Evolutionary conservation across 73 alveolate genomes (phyloP), one percentile per base, ranked within the genome.

Genomic region (Paramecium pentaurelia): DNA sequence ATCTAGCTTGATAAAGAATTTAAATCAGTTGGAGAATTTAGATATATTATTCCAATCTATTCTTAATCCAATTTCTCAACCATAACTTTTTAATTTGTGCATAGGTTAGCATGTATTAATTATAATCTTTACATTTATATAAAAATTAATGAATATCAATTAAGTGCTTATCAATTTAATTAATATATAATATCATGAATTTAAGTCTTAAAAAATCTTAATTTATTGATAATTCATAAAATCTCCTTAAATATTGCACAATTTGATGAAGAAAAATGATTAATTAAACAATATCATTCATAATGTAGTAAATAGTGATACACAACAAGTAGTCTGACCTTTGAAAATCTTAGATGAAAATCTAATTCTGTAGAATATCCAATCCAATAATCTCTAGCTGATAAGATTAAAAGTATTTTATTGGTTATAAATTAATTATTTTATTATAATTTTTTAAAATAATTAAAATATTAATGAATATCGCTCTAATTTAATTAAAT

Each of bases 11-110:
- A 86, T 6, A 86, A 77, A 14, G 86, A 54, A 32, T 86, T 86
- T 12, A 86, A 58, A 36, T 86, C 93, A n/a, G 45, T 32, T 36
- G 58, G 93, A 28, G 93, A 86, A 49, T 86, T 86, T 5, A 86
- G 58, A 58, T 86, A 86, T 5, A 86, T 27, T 11, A 86, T 51
- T 18, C 93, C 93, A 28, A 86, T 44, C 9, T 54, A 54, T n/a
- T 54, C 70, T 0, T n/a, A 4, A 16, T 54, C 70, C 20, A 54
- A 54, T 54, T 25, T 54, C 25, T 54, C 70, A 54, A 54, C 4
- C 70, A n/a, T 11, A 54, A 54, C 70, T 18, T 54, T 54, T 54
- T 54, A 54, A 18, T 54, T 18, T 18, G 70, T n/a, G 70, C 70
- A 54, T 4, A 54, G 22, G 70, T 54, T 54, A 3, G 70, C 32